A percentile compares a stretch with the other conserved stretches of the same genome.
phyloP scores from a whole-genome alignment of 192 early-diverging fungal genomes.

The Radiomyces spectabilis region DNA sequence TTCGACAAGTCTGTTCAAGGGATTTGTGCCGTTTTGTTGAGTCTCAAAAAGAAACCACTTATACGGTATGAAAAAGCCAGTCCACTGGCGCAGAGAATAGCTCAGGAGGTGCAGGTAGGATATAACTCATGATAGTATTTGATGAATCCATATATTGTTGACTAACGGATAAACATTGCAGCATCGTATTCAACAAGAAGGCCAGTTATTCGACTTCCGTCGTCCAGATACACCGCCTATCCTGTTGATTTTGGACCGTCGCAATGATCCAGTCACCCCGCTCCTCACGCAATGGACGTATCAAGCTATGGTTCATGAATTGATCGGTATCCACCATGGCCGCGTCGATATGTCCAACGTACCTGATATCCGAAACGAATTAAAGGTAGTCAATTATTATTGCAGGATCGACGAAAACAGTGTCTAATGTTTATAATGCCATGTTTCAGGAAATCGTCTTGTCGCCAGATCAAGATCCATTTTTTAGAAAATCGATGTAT shows the following conservation, averaged over 20 bases:
- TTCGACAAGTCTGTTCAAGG: conserved; percentile 78
- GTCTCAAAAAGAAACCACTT: conserved; percentile 85
- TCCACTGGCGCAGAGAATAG: conserved; percentile 75
- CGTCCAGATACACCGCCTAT: conserved; percentile 78
- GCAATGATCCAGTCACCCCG: conserved; percentile 94
- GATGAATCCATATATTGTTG: too few species aligned
- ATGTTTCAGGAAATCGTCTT: conserved; percentile 78
- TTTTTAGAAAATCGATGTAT: conserved; percentile 86
- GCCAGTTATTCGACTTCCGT: conserved; percentile 72
- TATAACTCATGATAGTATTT: neutral
- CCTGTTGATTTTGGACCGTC: conserved; percentile 85
- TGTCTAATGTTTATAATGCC: conserved; percentile 6
- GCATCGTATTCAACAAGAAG: conserved; percentile 73
- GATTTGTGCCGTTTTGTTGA: conserved; percentile 64
- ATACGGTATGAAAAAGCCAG: conserved; percentile 87
- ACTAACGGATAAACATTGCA: too few species aligned
- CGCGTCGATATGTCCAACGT: conserved; percentile 86
- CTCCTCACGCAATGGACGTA: conserved; percentile 97
- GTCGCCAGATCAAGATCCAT: conserved; percentile 82
- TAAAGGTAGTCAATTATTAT: conserved; percentile 50
- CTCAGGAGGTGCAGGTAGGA: conserved; percentile 67
- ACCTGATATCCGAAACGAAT: conserved; percentile 70
- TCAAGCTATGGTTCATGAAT: conserved; percentile 96
- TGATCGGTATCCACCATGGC: conserved; percentile 89
- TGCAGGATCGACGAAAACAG: neutral